Evolutionary conservation across 805 yeast genomes (phyloP).

Genomic region (Hanseniaspora taiwanica): DNA sequence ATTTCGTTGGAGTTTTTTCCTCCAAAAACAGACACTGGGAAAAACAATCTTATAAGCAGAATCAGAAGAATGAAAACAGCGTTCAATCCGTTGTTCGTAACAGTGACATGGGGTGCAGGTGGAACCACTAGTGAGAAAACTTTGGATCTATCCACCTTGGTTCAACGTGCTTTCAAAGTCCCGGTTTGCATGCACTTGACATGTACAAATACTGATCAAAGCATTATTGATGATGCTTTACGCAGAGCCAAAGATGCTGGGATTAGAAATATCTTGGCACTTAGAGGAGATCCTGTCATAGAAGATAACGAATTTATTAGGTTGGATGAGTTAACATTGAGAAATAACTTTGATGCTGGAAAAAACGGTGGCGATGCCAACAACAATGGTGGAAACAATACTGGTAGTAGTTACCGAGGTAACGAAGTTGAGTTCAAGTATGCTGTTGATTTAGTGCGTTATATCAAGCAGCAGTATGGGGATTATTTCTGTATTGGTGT

Average conservation of each 20-base stretch:
- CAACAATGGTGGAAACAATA: conserved; percentile 11
- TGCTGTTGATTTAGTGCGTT: conserved; percentile 79
- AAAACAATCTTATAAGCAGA: conserved; percentile 72
- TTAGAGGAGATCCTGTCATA: conserved; percentile 93
- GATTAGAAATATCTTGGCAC: conserved; percentile 76
- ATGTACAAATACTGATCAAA: conserved; percentile 80
- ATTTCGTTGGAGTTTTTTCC: conserved; percentile 94
- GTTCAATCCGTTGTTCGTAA: conserved; percentile 77
- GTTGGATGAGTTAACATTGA: conserved; percentile 1
- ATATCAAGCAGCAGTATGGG: conserved; percentile 58
- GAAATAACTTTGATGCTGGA: conserved; percentile 7
- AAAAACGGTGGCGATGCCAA: conserved; percentile 38
- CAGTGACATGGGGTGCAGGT: conserved; percentile 98
- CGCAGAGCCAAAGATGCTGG: conserved; percentile 60
- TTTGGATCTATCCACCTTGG: conserved; percentile 63
- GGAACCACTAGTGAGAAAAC: conserved; percentile 87
- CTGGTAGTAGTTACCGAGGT: neutral
- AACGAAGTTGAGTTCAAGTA: conserved; percentile 42
- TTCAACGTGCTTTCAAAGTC: conserved; percentile 54
- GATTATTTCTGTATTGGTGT: conserved; percentile 89
- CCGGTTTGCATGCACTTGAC: conserved; percentile 92
- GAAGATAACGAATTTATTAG: conserved; percentile 27
- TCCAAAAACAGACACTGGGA: conserved; percentile 86
- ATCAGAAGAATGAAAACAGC: conserved; percentile 70
- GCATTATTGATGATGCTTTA: conserved; percentile 69